Percentiles rank a stretch among this genome's conserved stretches.
Evolutionary conservation across 2,329 filamentous ascomycete species (phyloP).

Genomic region (Fusarium agapanthi): DNA sequence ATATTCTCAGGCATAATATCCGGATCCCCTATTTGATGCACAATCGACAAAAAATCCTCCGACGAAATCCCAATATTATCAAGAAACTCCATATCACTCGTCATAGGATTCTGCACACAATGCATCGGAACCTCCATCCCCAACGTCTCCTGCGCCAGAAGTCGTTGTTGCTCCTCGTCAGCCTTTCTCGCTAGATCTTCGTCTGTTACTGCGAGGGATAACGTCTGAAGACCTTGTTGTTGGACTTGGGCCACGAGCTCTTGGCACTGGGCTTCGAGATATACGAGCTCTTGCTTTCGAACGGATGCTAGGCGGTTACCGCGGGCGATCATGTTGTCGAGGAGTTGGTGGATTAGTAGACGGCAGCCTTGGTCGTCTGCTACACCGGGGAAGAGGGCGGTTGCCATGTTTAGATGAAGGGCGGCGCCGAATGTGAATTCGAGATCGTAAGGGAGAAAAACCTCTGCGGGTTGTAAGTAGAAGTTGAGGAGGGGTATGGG

Average conservation of each 20-base stretch:
- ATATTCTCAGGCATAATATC: slow-evolving; percentile 34
- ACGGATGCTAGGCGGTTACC: slow-evolving; percentile 47
- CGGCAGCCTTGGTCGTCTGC: slow-evolving; percentile 38
- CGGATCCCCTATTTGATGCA: slow-evolving; percentile 47
- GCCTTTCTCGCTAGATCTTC: slow-evolving; percentile 4
- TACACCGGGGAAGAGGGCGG: slow-evolving; percentile 46
- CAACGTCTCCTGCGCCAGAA: not conserved
- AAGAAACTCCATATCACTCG: slow-evolving; percentile 45
- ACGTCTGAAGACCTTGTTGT: slow-evolving; percentile 39
- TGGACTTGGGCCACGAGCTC: slow-evolving; percentile 41
- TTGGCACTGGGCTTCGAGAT: slow-evolving; percentile 42
- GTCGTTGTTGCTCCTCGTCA: slow-evolving; percentile 1
- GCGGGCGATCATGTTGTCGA: slow-evolving; percentile 47
- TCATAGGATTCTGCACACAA: slow-evolving; percentile 8
- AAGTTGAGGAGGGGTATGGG: accelerated
- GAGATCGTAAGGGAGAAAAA: slow-evolving; percentile 50
- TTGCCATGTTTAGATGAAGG: slow-evolving; percentile 49
- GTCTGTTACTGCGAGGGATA: slow-evolving; percentile 30
- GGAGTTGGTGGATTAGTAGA: slow-evolving; percentile 39
- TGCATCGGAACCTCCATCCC: not conserved
- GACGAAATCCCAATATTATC: slow-evolving; percentile 51
- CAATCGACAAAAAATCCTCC: slow-evolving; percentile 49
- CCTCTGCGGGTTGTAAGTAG: slow-evolving; percentile 37
- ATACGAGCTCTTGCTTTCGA: slow-evolving; percentile 46
- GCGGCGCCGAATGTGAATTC: slow-evolving; percentile 50